These are phyloP conservation scores for Lactifluus echinatus DNA, from an alignment of 768 basidiomycete species.

Conservation along the genomic window DNA sequence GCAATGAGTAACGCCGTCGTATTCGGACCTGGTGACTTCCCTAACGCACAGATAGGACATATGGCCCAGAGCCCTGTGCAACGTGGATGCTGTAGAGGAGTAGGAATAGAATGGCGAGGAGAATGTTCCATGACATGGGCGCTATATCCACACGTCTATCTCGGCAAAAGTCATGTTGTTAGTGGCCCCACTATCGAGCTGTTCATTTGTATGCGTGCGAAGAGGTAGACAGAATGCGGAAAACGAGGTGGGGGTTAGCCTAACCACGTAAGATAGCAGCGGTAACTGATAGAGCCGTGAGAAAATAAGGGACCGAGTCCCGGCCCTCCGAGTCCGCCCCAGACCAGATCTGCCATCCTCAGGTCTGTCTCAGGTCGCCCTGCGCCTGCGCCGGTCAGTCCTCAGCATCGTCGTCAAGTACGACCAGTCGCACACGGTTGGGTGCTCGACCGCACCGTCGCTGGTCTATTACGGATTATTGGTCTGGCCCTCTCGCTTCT, in stretches of 20 bases:
- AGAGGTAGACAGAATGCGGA: background rate
- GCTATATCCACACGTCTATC: background rate
- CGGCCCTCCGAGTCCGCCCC: too few species aligned
- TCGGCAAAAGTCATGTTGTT: background rate
- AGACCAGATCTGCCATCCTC: too few species aligned
- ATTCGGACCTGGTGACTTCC: background rate
- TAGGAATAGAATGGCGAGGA: background rate
- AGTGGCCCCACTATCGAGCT: background rate
- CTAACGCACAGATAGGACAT: background rate
- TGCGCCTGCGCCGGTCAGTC: background rate
- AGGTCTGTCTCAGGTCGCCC: too few species aligned
- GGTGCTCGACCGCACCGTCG: background rate
- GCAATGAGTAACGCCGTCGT: background rate
- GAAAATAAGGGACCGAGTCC: background rate
- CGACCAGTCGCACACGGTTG: background rate
- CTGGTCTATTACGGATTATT: conserved; percentile 3
- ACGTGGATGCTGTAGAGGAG: conserved; percentile 4
- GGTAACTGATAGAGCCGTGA: conserved; percentile 18
- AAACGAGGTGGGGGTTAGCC: background rate
- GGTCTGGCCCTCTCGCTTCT: conserved; percentile 20
- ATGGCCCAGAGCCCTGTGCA: conserved; percentile 9
- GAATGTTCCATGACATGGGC: conserved; percentile 11
- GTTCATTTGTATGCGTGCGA: background rate
- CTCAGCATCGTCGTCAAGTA: background rate
- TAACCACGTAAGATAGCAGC: too few species aligned